Base-by-base conservation (phyloP, 495 filamentous ascomycete genomes). In the Aspergillus wentii region DNA sequence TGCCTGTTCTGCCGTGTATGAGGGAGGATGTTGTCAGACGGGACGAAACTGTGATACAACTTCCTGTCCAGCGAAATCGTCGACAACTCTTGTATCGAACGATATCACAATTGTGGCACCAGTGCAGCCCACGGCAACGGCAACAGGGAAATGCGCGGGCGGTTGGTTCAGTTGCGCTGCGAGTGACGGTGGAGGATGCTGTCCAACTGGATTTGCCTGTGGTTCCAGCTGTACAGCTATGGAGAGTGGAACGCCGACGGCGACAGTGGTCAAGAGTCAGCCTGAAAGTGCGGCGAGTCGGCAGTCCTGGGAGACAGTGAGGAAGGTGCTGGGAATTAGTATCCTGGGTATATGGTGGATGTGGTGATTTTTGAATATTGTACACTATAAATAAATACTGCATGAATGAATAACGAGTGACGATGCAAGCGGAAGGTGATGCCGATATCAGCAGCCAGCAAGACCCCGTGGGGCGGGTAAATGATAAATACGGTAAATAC, bases 111-210 rank as follows among this genome's bases (percentile, higher is more conserved):
- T 94, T 36, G 80, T 80, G 0, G 80, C 79, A 6, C 79, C 85
- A 0, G 64, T 62, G 0, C 63, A 67, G 8, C 66, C 69, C 21
- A 51, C 63, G 14, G 43, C 62, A 14, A 59, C 55, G 20, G 51
- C 56, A 14, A 58, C 48, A 11, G 51, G 45, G 7, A 36, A 30
- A 17, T 95, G 89, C 45, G 86, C 87, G 0, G 59, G 37, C 16
- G 88, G 88, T 3, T 95, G 88, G 88, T 86, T 78, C 38, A 72
- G 69, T 27, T 95, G 89, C 38, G 77, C 75, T 0, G 77, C 75
- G 4, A 72, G 67, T 9, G 65, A 66, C 0, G 74, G 80, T 0
- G 88, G 89, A 6, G 80, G 78, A 1, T 95, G 88, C 52, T 95
- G 88, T 69, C 88, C 87, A 3, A 64, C 43, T 16, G 86, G 85